Evolutionary conservation across 2,329 filamentous ascomycete species (phyloP), one percentile per base, ranked within the genome.

Genomic region (Calonectria hawksworthii): DNA sequence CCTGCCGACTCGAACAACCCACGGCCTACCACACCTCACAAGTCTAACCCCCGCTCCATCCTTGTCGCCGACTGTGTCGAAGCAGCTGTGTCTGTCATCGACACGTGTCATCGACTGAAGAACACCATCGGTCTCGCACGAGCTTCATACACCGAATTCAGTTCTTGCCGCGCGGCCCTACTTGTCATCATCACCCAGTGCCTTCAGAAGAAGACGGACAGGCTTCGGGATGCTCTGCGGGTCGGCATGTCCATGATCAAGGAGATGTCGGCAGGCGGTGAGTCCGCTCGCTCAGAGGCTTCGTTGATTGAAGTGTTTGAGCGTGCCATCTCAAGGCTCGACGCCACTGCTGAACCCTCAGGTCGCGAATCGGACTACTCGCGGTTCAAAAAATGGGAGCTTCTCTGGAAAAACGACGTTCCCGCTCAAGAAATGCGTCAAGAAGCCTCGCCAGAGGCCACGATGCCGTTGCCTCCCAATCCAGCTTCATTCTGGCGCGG

Each of bases 71-170:
- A 90, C 73, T 90, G 89, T 70, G 87, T 90, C 13, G 87, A 89
- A 70, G 89, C 89, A 2, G 89, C 89, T 3, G 80, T 90, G 34
- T 86, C 87, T 71, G 87, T 89, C 14, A 85, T 91, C 23, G 86
- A 89, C 54, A 85, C 89, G 6, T 90, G 89, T 75, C 86, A 86
- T 51, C 82, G 87, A 5, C 85, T 91, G 6, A 86, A 87, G 50
- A 86, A 87, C 56, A 88, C 86, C n/a, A 86, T 88, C 18, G 89
- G 89, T 21, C 87, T 91, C 68, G 89, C 89, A 8, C 86, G 89
- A 36, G 88, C 89, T 3, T 90, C 89, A 0, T 91, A 90, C 77
- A 90, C 89, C 4, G 89, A 91, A 75, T 91, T 90, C 78, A 90
- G 88, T 78, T 88, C 89, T 4, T 90, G 89, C 66, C 88, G 89